Base-by-base conservation (phyloP, 2,329 filamentous ascomycete genomes). In the Aspergillus piperis region DNA sequence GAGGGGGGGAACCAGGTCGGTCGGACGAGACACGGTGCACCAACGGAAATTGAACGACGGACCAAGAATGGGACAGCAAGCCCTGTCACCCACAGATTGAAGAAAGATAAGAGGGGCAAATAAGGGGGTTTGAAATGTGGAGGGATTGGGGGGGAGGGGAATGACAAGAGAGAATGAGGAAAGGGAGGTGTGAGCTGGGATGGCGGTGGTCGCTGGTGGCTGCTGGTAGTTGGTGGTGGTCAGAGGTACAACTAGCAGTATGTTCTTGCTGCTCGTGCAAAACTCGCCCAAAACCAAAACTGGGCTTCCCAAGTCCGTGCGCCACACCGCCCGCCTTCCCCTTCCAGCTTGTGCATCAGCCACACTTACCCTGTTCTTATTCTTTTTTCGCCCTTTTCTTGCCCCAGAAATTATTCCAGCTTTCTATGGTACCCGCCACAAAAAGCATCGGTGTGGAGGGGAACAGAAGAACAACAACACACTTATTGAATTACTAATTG, bases 301-400 rank as follows among this genome's bases (percentile, higher is more conserved):
- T 36, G 32, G 32, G 32, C 32, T 49, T 49, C 44, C 44, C 23
- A 27, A 27, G 61, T 39, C 55, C 54, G 61, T 67, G 64, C 65
- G 65, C 65, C 65, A 67, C 63, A 64, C 64, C 54, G 58, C 56
- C 30, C 17, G 27, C 49, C 39, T 30, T 48, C 32, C 27, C 27
- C 50, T 42, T 53, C 56, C 62, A 23, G 19, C 44, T 48, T 48
- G 6, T 30, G 27, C 44, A 21, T 49, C 23, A 30, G 59, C 62
- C 62, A 62, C 39, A 30, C 17, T 27, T 47, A 32, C 25, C 30
- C 19, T 15, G 32, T 8, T 60, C 42, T 44, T 23, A 5, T 11
- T 17, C 10, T 30, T 23, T 15, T 13, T 11, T 30, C 11, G 23
- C 23, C 23, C 23, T 25, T 53, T n/a, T 53, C 32, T 39, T 30